These are phyloP conservation scores for Neckera pumila DNA, from an alignment of 225 moss, liverwort and hornwort genomes.

Conservation along the genomic window DNA sequence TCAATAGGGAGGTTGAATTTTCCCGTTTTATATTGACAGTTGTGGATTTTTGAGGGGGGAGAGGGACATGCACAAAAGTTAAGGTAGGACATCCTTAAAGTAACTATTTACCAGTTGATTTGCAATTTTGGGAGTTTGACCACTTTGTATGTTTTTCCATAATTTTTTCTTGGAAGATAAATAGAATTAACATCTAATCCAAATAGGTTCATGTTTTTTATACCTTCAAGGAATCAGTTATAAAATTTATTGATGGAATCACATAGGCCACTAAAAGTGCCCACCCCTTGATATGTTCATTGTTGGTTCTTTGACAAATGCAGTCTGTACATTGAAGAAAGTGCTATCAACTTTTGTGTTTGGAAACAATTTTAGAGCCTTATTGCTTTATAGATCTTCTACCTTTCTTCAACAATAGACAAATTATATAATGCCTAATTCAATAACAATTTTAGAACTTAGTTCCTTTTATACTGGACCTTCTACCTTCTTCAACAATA, in stretches of 20 bases:
- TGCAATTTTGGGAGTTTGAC: accelerated
- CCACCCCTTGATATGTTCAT: background rate
- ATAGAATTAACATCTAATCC: background rate
- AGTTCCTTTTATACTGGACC: too few species aligned
- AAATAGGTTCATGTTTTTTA: background rate
- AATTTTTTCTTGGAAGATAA: background rate
- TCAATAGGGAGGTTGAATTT: too few species aligned
- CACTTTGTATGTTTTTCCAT: too few species aligned
- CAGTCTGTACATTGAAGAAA: background rate
- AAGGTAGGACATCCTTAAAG: background rate
- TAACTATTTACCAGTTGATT: background rate
- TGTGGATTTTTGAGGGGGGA: too few species aligned
- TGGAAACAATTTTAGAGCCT: background rate
- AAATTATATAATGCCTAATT: too few species aligned
- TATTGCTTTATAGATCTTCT: too few species aligned
- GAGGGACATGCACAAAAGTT: too few species aligned
- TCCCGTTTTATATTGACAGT: too few species aligned
- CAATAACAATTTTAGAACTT: background rate
- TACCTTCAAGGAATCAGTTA: background rate
- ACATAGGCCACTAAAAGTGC: background rate
- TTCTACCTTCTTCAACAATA: background rate
- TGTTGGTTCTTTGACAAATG: background rate
- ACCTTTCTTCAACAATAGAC: background rate
- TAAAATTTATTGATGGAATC: background rate
- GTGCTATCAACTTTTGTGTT: background rate